A percentile compares a stretch with the other conserved stretches of the same genome.
Conservation (phyloP, 768 basidiomycete species). For the Tricholoma hemisulphureum region DNA sequence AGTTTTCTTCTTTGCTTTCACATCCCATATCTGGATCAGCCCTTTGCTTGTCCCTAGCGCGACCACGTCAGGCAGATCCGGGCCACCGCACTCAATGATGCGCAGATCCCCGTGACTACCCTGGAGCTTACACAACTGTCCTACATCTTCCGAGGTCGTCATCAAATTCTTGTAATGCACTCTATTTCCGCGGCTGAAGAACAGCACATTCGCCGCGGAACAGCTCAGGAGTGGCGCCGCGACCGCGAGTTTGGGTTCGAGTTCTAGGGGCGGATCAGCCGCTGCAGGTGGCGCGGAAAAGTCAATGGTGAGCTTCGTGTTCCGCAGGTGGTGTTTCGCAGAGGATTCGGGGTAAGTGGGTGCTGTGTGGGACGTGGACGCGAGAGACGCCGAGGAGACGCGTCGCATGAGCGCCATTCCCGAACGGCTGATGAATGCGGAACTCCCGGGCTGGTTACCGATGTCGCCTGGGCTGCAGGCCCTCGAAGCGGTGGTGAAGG, state of each 20-base stretch:
- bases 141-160: conserved; percentile 39
- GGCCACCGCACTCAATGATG: conserved; percentile 40
- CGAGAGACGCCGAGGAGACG: conserved; percentile 31
- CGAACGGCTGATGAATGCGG: conserved; percentile 24
- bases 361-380: conserved; percentile 17
- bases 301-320: conserved; percentile 33
- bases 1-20: conserved; percentile 52
- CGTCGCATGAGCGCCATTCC: conserved; percentile 33
- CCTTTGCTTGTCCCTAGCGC: conserved; percentile 65
- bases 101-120: conserved; percentile 46
- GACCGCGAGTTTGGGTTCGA: no score
- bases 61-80: conserved; percentile 39
- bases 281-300: conserved; percentile 27
- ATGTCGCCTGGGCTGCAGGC: conserved; percentile 24
- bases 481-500: conserved; percentile 22
- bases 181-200: conserved; percentile 54
- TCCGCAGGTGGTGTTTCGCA: conserved; percentile 32
- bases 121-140: conserved; percentile 49
- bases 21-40: conserved; percentile 72
- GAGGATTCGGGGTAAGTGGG: conserved; percentile 36
- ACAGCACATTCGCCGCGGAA: conserved; percentile 43
- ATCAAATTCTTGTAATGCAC: conserved; percentile 51
- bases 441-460: conserved; percentile 19
- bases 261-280: conserved; percentile 15
- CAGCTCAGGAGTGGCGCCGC: conserved; percentile 37